Evolutionary conservation across 371 early-diverging fungal genomes (phyloP).

Genomic region (Saksenaea oblongispora): DNA sequence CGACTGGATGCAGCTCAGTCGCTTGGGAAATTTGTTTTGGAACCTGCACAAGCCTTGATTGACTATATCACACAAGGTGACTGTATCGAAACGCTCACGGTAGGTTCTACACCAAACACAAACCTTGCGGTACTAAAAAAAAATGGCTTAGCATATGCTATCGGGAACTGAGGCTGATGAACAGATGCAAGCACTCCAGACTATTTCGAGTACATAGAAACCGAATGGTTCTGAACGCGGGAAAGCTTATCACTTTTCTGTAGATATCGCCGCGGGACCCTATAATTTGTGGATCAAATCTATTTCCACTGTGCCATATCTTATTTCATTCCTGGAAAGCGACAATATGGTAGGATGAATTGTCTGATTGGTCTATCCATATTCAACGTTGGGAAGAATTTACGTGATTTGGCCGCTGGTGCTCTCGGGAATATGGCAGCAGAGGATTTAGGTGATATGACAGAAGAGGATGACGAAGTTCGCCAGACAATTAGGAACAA

Average conservation of each 20-base stretch:
- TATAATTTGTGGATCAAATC: conserved; percentile 59
- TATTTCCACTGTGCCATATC: conserved; percentile 56
- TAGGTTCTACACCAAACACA: conserved; percentile 15
- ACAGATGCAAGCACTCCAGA: conserved; percentile 62
- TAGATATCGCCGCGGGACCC: conserved; percentile 69
- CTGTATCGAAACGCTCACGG: conserved; percentile 46
- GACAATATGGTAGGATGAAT: conserved; percentile 46
- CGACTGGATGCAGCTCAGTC: conserved; percentile 47
- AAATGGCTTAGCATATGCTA: conserved; percentile 15
- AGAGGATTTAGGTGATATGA: conserved; percentile 75
- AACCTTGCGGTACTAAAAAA: background rate
- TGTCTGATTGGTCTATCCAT: background rate
- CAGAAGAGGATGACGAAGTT: conserved; percentile 62
- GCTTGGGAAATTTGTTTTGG: conserved; percentile 44
- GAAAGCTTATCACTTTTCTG: background rate
- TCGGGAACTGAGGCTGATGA: conserved; percentile 58
- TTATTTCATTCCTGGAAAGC: conserved; percentile 57
- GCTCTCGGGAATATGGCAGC: conserved; percentile 75
- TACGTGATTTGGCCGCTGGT: conserved; percentile 42
- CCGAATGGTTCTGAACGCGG: background rate
- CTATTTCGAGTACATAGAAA: conserved; percentile 61
- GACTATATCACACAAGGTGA: conserved; percentile 49
- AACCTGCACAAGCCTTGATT: conserved; percentile 50
- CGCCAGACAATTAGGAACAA: conserved; percentile 59
- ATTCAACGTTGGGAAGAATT: conserved; percentile 16